Base-by-base conservation (phyloP, 306 rosid species). In the Dicorynia guianensis region DNA sequence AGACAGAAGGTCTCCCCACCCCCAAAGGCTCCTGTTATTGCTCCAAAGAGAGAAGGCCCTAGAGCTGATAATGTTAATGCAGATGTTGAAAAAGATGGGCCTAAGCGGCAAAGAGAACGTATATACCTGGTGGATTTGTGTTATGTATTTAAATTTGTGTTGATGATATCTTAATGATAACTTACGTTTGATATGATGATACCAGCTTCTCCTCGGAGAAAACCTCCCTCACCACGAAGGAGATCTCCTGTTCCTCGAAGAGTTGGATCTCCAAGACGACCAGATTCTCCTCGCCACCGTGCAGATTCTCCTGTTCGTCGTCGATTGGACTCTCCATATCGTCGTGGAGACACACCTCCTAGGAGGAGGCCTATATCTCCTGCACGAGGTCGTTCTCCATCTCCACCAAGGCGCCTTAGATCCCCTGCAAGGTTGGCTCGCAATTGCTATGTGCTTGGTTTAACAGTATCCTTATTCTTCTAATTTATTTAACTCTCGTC, bases 321-420 rank as follows among this genome's bases (percentile, higher is more conserved):
- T 43, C 90, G 95, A 15, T 30, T 79, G n/a, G 91, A 83, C 30
- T 91, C 98, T 75, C 98, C 98, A 42, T 83, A 75, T 75, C 97
- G 96, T n/a, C 98, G 89, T 4, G 93, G 90, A 50, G 96, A 87
- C 80, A 75, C 93, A 47, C 89, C 98, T 80, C 97, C 93, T 11
- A 79, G 98, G 81, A 92, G 96, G 83, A 88, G 98, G 87, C 96
- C 90, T 48, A 70, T 79, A 52, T 96, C 98, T 64, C 97, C 98
- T 25, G 84, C 87, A 14, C 85, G 93, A 65, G 97, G 99, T 8
- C 97, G 91, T 68, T 96, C 97, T 38, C 92, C 96, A 11, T 86
- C 97, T 43, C 91, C 89, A 40, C 87, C 86, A 8, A 92, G 99
- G 81, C 92, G 97, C 47, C 82, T 68, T 63, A 82, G 97, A 67